A percentile compares a stretch with the other conserved stretches of the same genome.
Evolutionary conservation across 2,329 filamentous ascomycete genomes (phyloP).

Genomic region (Hyphodiscus sp.): DNA sequence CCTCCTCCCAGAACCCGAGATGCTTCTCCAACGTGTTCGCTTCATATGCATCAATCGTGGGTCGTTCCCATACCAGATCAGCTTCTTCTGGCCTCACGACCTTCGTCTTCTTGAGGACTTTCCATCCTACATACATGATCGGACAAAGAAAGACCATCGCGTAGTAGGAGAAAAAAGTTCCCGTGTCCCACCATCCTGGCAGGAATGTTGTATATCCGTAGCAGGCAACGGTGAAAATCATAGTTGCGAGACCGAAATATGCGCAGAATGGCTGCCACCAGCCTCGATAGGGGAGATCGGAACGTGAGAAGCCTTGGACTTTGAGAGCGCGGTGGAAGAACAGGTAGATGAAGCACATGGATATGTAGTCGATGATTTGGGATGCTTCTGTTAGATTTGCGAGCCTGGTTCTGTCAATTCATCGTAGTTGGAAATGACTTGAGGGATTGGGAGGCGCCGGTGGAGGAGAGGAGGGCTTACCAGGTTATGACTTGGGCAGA

Average conservation of each 20-base stretch:
- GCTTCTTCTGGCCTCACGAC: constrained; percentile 40
- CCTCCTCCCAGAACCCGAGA: constrained; percentile 19
- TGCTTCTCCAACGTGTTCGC: constrained; percentile 13
- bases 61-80: constrained; percentile 38
- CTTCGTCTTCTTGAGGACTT: constrained; percentile 58
- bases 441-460: neutral
- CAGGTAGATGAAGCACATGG: constrained; percentile 63
- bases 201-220: constrained; percentile 71
- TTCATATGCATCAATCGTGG: constrained; percentile 23
- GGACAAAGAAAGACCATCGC: constrained; percentile 56
- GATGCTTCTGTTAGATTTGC: constrained; percentile 60
- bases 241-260: constrained; percentile 50
- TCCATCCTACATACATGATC: constrained; percentile 61
- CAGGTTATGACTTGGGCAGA: constrained; percentile 34
- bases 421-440: too few species aligned
- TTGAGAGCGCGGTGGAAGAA: constrained; percentile 63
- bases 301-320: constrained; percentile 59
- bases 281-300: constrained; percentile 58
- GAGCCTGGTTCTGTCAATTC: constrained; percentile 18
- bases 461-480: constrained; percentile 5
- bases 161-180: constrained; percentile 65
- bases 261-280: constrained; percentile 59
- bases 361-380: constrained; percentile 65
- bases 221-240: constrained; percentile 63
- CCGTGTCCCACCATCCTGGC: constrained; percentile 57